These are phyloP conservation scores for Candida palmyrensis DNA, from an alignment of 805 yeast species.

Conservation along the genomic window DNA sequence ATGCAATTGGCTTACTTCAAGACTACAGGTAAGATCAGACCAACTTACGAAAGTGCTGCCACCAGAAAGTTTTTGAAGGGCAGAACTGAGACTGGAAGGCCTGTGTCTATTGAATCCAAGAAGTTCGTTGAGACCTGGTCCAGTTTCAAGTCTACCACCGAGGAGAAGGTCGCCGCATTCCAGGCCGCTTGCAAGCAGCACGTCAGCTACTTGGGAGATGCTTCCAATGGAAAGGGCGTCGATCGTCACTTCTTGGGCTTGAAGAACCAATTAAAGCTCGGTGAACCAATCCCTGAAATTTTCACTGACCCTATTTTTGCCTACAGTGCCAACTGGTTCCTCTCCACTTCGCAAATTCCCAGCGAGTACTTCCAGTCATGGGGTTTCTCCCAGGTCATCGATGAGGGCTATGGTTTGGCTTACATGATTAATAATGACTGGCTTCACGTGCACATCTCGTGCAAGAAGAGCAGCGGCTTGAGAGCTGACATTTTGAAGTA, in stretches of 20 bases:
- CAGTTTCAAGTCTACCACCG: slow-evolving; percentile 42
- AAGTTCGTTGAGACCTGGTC: slow-evolving; percentile 74
- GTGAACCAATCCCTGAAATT: slow-evolving; percentile 59
- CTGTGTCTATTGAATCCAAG: slow-evolving; percentile 69
- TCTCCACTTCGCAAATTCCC: slow-evolving; percentile 86
- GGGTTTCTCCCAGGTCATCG: slow-evolving; percentile 95
- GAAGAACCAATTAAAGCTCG: slow-evolving; percentile 59
- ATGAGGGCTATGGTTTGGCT: slow-evolving; percentile 90
- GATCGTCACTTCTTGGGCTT: slow-evolving; percentile 93
- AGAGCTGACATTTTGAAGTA: slow-evolving; percentile 55
- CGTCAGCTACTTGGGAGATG: slow-evolving; percentile 64
- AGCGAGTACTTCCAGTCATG: slow-evolving; percentile 79
- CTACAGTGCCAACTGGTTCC: slow-evolving; percentile 79
- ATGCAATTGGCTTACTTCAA: slow-evolving; percentile 89
- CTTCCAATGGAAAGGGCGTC: slow-evolving; percentile 82
- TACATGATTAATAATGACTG: slow-evolving; percentile 86
- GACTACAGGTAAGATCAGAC: slow-evolving; percentile 71
- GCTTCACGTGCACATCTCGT: slow-evolving; percentile 80
- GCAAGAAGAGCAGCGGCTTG: slow-evolving; percentile 58
- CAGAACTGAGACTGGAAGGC: slow-evolving; percentile 89
- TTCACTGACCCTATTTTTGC: slow-evolving; percentile 71
- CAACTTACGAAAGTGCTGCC: slow-evolving; percentile 95
- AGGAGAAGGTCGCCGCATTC: slow-evolving; percentile 61
- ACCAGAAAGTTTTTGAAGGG: slow-evolving; percentile 86
- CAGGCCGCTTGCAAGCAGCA: slow-evolving; percentile 72